A percentile compares a stretch with the other conserved stretches of the same genome.
These are phyloP conservation scores for Nothophaeocryptopus gaeumannii DNA, from an alignment of 2,329 filamentous ascomycete species.

Conservation along the genomic window DNA sequence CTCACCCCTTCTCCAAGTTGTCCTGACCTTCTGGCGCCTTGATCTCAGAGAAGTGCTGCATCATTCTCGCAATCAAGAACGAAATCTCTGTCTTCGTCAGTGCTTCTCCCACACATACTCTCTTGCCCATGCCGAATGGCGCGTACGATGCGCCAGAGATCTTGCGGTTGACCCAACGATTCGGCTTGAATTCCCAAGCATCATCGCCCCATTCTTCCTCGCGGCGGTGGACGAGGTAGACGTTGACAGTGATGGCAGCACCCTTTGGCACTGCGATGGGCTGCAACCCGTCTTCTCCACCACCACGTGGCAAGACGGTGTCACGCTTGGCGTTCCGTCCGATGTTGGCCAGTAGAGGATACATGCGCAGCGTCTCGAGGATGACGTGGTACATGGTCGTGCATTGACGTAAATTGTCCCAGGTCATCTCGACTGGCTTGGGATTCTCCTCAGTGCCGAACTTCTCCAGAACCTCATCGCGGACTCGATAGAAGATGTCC, in stretches of 20 bases:
- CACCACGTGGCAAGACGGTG: constrained; percentile 46
- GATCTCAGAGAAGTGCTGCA: constrained; percentile 20
- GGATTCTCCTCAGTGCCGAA: constrained; percentile 42
- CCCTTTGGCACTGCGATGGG: constrained; percentile 42
- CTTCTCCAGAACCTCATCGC: constrained; percentile 22
- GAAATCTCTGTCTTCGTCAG: constrained; percentile 21
- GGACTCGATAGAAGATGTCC: constrained; percentile 27
- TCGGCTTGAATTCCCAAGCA: constrained; percentile 43
- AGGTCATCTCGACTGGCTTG: constrained; percentile 13
- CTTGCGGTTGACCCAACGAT: constrained; percentile 27
- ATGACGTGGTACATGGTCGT: constrained; percentile 45
- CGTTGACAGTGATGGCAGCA: constrained; percentile 42
- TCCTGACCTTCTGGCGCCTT: constrained; percentile 16
- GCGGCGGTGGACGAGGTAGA: constrained; percentile 51
- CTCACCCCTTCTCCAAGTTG: constrained; percentile 16
- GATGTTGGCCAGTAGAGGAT: constrained; percentile 48
- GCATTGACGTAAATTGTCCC: constrained; percentile 23
- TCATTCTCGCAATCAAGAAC: constrained; percentile 20
- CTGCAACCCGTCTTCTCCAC: constrained; percentile 40
- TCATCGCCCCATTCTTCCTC: constrained; percentile 48
- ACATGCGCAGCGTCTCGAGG: constrained; percentile 43
- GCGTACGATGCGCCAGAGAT: constrained; percentile 19
- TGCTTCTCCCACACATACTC: constrained; percentile 21
- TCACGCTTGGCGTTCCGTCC: constrained; percentile 44
- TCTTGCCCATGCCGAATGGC: constrained; percentile 26